Evolutionary conservation across 805 yeast genomes (phyloP).

Genomic region (Deakozyma indianensis): DNA sequence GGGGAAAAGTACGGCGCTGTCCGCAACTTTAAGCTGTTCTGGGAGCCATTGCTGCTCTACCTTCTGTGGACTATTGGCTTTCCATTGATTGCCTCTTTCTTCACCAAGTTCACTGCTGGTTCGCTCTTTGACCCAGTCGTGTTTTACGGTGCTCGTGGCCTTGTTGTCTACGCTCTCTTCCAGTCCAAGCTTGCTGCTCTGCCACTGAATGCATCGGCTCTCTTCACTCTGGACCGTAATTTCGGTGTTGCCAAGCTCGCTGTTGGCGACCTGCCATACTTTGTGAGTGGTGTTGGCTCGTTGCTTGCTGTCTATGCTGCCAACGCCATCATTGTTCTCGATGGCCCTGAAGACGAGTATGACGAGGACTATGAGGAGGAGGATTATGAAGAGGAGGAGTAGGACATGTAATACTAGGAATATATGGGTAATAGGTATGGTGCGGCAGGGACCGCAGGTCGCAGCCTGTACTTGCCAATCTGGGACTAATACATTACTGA

Average conservation of each 20-base stretch:
- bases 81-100: slow-evolving; percentile 18
- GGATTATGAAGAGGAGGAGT: background rate
- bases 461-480: no score
- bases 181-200: slow-evolving; percentile 14
- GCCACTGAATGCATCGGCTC: slow-evolving; percentile 14
- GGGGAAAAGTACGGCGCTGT: slow-evolving; percentile 3
- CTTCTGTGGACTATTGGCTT: slow-evolving; percentile 9
- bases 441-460: no score
- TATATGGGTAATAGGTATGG: background rate
- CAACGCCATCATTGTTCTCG: slow-evolving; percentile 1
- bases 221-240: slow-evolving; percentile 4
- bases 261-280: slow-evolving; percentile 23
- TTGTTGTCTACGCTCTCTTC: slow-evolving; percentile 22
- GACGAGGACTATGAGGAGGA: background rate
- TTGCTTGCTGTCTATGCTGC: slow-evolving; percentile 26
- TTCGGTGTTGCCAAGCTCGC: slow-evolving; percentile 10
- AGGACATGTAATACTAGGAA: background rate
- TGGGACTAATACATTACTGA: no score
- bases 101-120: slow-evolving; percentile 20
- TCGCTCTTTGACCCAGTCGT: slow-evolving; percentile 36
- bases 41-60: slow-evolving; percentile 18
- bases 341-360: background rate
- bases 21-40: slow-evolving; percentile 7
- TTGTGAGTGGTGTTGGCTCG: slow-evolving; percentile 17
- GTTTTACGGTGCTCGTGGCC: slow-evolving; percentile 33